Base-by-base conservation (phyloP, 345 rosid genomes). In the Moringa oleifera region DNA sequence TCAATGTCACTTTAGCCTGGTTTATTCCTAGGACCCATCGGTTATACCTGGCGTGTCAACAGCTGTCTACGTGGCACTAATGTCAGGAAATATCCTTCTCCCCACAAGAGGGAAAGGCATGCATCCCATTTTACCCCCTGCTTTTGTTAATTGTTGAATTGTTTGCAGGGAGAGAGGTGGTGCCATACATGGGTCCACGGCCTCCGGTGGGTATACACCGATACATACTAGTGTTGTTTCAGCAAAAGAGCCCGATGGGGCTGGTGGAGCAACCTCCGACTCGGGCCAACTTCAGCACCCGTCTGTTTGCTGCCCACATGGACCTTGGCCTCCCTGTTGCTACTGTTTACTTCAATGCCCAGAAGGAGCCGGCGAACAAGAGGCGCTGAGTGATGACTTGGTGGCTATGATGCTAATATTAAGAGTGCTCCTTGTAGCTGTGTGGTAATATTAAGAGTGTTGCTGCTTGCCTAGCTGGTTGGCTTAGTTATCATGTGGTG, bases 161-260 rank as follows among this genome's bases (percentile, higher is more conserved):
- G 17, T 41, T 20, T 37, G 62, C 72, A 91, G 98, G 98, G 63
- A 86, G 66, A 24, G 98, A 86, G 84, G 74, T 86, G 21, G 61
- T 85, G 37, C 70, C 86, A 0, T 88, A 87, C 64, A 59, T 75
- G 68, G 89, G 86, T 1, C 97, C 97, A 7, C 73, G 80, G n/a
- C 98, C 98, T 7, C 87, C 85, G 36, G 83, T 88, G 33, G 97
- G 97, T 19, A 88, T 91, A 47, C 97, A 88, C 74, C 88, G 98
- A 56, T 89, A 73, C 79, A 82, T 89, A 49, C 22, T 87, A 20
- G 92, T 87, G 69, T 83, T 91, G 18, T 91, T 85, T 77, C 71
- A 75, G 64, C 96, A 89, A 63, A 83, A 77, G 73, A 69, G 71
- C 9, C 76, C 85, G 20, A 13, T 89, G 55, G 92, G 81, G 61